Conservation (phyloP, 2,329 filamentous ascomycete genomes). For the Fusarium sp. region DNA sequence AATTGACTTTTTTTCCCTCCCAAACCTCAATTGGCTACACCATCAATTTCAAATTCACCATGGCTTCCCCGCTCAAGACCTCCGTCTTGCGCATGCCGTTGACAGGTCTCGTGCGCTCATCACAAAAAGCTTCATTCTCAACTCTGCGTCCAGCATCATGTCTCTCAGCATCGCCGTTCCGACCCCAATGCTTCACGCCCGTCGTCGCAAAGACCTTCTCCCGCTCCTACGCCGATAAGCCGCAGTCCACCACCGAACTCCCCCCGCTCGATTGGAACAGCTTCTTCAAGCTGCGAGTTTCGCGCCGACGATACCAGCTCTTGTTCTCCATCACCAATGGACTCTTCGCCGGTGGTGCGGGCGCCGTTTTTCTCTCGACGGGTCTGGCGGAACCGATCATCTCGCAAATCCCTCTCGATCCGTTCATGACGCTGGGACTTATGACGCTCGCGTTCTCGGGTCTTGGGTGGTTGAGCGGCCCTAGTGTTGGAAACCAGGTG, state of each 20-base stretch:
- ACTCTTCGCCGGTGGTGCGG: constrained; percentile 67
- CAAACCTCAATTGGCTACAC: background rate
- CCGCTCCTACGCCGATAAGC: constrained; percentile 31
- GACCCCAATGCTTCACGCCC: constrained; percentile 30
- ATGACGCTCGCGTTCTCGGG: constrained; percentile 79
- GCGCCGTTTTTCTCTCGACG: constrained; percentile 73
- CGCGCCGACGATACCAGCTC: constrained; percentile 84
- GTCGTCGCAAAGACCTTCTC: constrained; percentile 28
- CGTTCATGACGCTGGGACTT: constrained; percentile 84
- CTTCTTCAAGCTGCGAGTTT: constrained; percentile 90
- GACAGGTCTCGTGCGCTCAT: constrained; percentile 38
- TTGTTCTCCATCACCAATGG: constrained; percentile 76
- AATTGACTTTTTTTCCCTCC: background rate
- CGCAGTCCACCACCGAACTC: constrained; percentile 23
- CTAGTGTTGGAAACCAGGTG: constrained; percentile 79
- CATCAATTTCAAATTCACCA: constrained; percentile 2
- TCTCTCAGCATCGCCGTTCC: constrained; percentile 30
- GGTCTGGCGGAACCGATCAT: constrained; percentile 77
- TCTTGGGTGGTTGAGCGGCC: constrained; percentile 89
- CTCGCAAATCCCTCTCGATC: constrained; percentile 82
- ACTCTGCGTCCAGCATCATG: constrained; percentile 35
- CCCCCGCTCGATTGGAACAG: constrained; percentile 80
- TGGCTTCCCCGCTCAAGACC: constrained; percentile 47
- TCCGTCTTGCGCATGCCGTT: constrained; percentile 45
- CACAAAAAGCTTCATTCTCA: constrained; percentile 45